Conservation (phyloP, 2,329 filamentous ascomycete species). For the Pyricularia grisea region DNA sequence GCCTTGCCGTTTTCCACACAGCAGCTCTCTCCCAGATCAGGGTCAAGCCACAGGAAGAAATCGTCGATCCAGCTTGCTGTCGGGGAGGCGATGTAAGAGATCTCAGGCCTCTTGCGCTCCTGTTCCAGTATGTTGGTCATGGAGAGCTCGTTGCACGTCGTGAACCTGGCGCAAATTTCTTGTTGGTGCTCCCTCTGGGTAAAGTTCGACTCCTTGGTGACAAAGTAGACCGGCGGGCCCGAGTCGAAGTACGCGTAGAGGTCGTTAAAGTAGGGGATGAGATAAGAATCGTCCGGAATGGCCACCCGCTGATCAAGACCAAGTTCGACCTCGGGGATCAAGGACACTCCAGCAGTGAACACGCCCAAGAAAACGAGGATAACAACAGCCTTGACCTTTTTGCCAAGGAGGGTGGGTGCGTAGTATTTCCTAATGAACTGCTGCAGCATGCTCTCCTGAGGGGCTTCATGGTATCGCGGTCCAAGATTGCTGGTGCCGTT, state of each 20-base stretch:
- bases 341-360: slow-evolving; percentile 74
- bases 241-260: slow-evolving; percentile 85
- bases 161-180: slow-evolving; percentile 83
- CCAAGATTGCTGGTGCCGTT: slow-evolving; percentile 44
- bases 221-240: slow-evolving; percentile 93
- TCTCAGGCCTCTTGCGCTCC: slow-evolving; percentile 79
- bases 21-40: slow-evolving; percentile 45
- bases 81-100: slow-evolving; percentile 81
- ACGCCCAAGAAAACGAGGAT: slow-evolving; percentile 77
- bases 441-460: slow-evolving; percentile 77
- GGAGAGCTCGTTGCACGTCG: slow-evolving; percentile 75
- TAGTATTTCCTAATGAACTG: slow-evolving; percentile 86
- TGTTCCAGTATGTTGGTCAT: slow-evolving; percentile 86
- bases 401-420: slow-evolving; percentile 70
- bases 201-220: slow-evolving; percentile 71
- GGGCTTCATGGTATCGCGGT: slow-evolving; percentile 59
- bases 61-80: slow-evolving; percentile 96
- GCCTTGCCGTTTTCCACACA: slow-evolving; percentile 62
- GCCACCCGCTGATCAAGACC: slow-evolving; percentile 93
- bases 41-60: slow-evolving; percentile 95
- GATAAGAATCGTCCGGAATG: slow-evolving; percentile 85
- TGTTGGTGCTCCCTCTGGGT: slow-evolving; percentile 70
- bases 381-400: slow-evolving; percentile 68
- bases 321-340: slow-evolving; percentile 76
- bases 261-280: slow-evolving; percentile 95